These are phyloP conservation scores for Monosporascus ibericus DNA, from an alignment of 2,329 filamentous ascomycete genomes.

Conservation along the genomic window DNA sequence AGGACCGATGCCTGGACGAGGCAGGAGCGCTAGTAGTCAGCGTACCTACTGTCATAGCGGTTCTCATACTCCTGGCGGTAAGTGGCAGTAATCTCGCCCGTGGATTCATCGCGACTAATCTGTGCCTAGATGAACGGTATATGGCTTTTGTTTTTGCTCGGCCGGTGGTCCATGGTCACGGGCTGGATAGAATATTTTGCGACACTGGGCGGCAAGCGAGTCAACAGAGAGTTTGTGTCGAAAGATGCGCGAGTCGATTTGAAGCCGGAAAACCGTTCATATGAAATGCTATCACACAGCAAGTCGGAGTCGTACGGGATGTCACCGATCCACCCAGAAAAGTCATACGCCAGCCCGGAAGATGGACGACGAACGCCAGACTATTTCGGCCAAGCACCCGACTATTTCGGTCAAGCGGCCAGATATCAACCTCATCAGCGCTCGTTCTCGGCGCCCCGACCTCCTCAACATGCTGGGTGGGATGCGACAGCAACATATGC, in stretches of 20 bases:
- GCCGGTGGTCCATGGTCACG: conserved; percentile 74
- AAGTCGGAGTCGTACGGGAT: conserved; percentile 37
- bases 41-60: conserved; percentile 70
- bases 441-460: conserved; percentile 51
- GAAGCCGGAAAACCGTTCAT: conserved; percentile 61
- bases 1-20: conserved; percentile 57
- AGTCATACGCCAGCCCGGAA: conserved; percentile 23
- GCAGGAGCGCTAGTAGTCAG: conserved; percentile 61
- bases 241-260: conserved; percentile 65
- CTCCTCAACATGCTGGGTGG: conserved; percentile 38
- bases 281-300: conserved; percentile 70
- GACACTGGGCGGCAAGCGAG: conserved; percentile 37
- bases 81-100: conserved; percentile 27
- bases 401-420: conserved; percentile 50
- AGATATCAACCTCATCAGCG: conserved; percentile 48
- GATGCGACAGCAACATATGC: conserved; percentile 36
- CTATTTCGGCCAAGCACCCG: conserved; percentile 18
- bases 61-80: conserved; percentile 76
- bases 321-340: conserved; percentile 42
- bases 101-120: conserved; percentile 9
- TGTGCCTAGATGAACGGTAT: conserved; percentile 66
- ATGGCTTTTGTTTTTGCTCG: conserved; percentile 76
- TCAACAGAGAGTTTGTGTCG: conserved; percentile 79
- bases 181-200: conserved; percentile 70
- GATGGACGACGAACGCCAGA: conserved; percentile 39